These are phyloP conservation scores for Pelargonium fulgidum DNA, from an alignment of 441 rosid genomes.

Conservation along the genomic window DNA sequence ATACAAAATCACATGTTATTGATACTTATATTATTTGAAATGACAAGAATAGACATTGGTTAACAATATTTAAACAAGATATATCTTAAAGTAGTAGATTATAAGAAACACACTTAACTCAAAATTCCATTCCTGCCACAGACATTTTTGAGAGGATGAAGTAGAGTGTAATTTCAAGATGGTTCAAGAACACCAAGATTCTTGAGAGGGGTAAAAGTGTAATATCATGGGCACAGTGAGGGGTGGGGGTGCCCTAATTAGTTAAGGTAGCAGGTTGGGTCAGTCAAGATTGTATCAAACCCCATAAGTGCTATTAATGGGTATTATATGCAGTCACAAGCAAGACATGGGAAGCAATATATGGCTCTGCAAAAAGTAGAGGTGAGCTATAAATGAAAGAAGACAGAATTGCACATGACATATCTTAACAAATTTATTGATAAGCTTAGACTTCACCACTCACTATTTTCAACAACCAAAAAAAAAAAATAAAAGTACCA, in stretches of 20 bases:
- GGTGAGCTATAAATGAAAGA: conserved; percentile 23
- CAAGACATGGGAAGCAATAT: conserved; percentile 7
- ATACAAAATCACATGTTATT: too few relatives aligned
- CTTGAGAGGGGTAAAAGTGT: neutral
- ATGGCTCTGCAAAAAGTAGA: conserved; percentile 19
- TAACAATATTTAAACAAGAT: too few relatives aligned
- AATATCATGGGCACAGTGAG: too few relatives aligned
- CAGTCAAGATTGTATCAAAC: conserved; percentile 18
- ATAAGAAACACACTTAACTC: too few relatives aligned
- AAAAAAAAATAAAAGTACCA: neutral
- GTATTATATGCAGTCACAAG: neutral
- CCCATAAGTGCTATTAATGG: conserved; percentile 5
- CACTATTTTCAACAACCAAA: neutral
- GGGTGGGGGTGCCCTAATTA: conserved; percentile 1
- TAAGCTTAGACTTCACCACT: conserved; percentile 1
- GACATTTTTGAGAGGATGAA: too few relatives aligned
- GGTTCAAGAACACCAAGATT: too few relatives aligned
- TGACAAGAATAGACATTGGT: too few relatives aligned
- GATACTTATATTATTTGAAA: too few relatives aligned
- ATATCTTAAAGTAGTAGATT: too few relatives aligned
- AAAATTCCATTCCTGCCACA: too few relatives aligned
- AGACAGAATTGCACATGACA: conserved; percentile 28
- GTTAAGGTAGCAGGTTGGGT: conserved; percentile 9
- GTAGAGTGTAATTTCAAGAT: too few relatives aligned
- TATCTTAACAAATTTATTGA: conserved; percentile 15